Base-by-base conservation (phyloP, 805 yeast species). In the Wickerhamomyces subpelliculosus region DNA sequence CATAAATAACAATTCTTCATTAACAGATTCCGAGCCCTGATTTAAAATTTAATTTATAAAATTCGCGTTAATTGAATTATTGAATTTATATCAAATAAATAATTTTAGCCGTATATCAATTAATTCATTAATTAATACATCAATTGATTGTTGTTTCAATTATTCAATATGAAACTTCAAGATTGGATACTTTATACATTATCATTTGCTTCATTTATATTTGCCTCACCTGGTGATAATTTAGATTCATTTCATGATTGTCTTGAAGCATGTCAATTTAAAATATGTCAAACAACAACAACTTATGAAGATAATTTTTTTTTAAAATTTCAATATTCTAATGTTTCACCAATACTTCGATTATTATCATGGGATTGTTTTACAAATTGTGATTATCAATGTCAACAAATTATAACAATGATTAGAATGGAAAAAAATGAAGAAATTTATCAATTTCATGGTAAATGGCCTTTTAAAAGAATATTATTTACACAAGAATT, bases 401-500 rank as follows among this genome's bases (percentile, higher is more conserved):
- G 98, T 58, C 97, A 93, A 58, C 78, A 87, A 39, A 55, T 75
- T 8, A 65, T 90, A 32, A 88, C 96, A 0, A 51, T 54, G 2
- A 64, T 72, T 27, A 66, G 95, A 18, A 60, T 63, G 13, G 46
- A 40, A 0, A 46, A 60, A 3, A 67, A 70, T n/a, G 68, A 72
- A 42, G 80, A 77, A 39, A 64, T 86, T 0, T 70, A 71, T 29
- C 98, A 93, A 58, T 93, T 86, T 62, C 96, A 93, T 59, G 98
- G 98, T 0, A 93, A 93, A 63, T 93, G 98, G 98, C 97, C 97
- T 3, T 93, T 93, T 52, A 44, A 67, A 14, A 69, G 98, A 35
- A 54, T 84, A 0, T 60, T 71, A n/a, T 95, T 95, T 0, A 65
- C 83, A 11, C 98, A 93, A 58, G 98, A 93, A 56, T 63, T 87